These are phyloP conservation scores for Xerophyta viscosa DNA, from an alignment of 106 monocot species.

Conservation along the genomic window DNA sequence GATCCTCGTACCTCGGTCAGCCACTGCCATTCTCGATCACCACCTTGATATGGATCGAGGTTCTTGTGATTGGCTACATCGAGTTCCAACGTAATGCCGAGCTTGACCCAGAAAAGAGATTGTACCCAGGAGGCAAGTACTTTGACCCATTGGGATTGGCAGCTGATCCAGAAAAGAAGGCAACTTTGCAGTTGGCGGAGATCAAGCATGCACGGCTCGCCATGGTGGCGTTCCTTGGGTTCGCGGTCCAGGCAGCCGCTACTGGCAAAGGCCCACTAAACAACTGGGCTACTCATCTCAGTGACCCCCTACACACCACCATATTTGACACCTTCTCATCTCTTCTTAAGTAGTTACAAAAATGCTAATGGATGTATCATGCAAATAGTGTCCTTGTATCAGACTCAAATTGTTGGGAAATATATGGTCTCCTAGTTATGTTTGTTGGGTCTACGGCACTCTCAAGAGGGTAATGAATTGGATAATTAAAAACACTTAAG, in stretches of 20 bases:
- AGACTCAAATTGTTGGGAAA: no score
- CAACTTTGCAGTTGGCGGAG: constrained; percentile 71
- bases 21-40: constrained; percentile 86
- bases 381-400: no score
- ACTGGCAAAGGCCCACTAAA: constrained; percentile 95
- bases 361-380: neutral
- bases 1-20: constrained; percentile 84
- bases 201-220: constrained; percentile 99
- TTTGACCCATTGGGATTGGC: constrained; percentile 92
- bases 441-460: no score
- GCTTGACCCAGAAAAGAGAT: constrained; percentile 85
- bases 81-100: constrained; percentile 97
- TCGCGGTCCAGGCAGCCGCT: constrained; percentile 87
- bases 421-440: no score
- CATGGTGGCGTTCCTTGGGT: constrained; percentile 87
- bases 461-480: no score
- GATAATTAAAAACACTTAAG: no score
- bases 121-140: constrained; percentile 85
- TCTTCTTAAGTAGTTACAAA: constrained; percentile 27
- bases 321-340: constrained; percentile 87
- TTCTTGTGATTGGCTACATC: constrained; percentile 92
- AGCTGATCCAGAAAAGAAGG: constrained; percentile 89
- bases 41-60: constrained; percentile 86
- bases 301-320: constrained; percentile 98
- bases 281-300: constrained; percentile 98